Conservation (phyloP, 106 monocot genomes). For the Ottelia alismoides region DNA sequence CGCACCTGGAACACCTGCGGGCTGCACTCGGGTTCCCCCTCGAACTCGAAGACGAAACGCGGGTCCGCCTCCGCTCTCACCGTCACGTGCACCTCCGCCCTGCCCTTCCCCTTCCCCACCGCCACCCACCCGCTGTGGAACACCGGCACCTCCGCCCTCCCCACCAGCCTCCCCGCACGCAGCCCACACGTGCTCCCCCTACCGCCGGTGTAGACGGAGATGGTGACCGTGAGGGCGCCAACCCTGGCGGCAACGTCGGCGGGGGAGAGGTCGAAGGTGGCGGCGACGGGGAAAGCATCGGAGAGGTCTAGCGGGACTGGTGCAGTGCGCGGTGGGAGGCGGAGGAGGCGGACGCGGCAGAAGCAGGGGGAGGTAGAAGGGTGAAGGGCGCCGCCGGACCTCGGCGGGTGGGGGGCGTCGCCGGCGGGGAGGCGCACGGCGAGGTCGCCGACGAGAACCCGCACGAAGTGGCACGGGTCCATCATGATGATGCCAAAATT, state of each 20-base stretch:
- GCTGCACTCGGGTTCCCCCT: slow-evolving; percentile 78
- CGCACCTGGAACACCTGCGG: slow-evolving; percentile 73
- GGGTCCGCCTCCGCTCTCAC: slow-evolving; percentile 3
- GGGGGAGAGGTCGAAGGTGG: slow-evolving; percentile 3
- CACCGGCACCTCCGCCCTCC: slow-evolving; percentile 48
- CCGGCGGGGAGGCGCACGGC: slow-evolving; percentile 48
- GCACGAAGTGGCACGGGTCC: slow-evolving; percentile 81
- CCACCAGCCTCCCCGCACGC: slow-evolving; percentile 60
- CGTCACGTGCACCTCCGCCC: slow-evolving; percentile 1
- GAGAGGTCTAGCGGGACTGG: slow-evolving; percentile 35
- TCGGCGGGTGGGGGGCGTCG: slow-evolving; percentile 40
- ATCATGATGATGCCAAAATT: slow-evolving; percentile 14
- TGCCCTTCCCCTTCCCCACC: slow-evolving; percentile 13
- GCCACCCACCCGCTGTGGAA: slow-evolving; percentile 24
- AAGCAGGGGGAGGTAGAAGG: slow-evolving; percentile 69
- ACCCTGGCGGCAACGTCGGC: background rate
- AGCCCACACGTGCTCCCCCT: slow-evolving; percentile 26
- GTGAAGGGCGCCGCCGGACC: slow-evolving; percentile 65
- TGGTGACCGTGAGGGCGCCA: slow-evolving; percentile 36
- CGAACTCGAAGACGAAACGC: slow-evolving; percentile 83
- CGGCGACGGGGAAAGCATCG: slow-evolving; percentile 2
- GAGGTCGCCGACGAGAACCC: slow-evolving; percentile 72
- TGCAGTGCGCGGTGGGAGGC: slow-evolving; percentile 30
- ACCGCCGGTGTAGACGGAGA: slow-evolving; percentile 58
- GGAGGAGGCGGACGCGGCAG: slow-evolving; percentile 52